Conservation (phyloP, 148 eudicot species). For the Amaranthus cruentus region DNA sequence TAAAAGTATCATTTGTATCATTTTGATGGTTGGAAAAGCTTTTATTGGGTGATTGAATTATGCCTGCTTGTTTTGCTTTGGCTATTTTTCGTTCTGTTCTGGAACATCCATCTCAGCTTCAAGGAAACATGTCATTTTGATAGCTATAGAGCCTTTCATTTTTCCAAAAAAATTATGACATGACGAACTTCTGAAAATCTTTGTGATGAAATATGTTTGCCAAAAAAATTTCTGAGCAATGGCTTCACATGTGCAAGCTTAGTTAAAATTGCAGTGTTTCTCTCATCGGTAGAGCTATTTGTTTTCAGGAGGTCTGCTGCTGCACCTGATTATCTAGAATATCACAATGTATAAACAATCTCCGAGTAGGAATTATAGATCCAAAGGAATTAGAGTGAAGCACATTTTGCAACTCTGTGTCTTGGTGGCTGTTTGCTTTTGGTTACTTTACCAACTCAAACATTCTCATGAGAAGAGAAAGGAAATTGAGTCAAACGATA, state of each 20-base stretch:
- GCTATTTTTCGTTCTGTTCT: background rate
- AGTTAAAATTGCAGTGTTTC: background rate
- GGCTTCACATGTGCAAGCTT: background rate
- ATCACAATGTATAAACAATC: conserved; percentile 62
- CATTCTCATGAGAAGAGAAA: conserved; percentile 79
- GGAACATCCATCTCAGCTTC: background rate
- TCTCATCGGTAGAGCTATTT: background rate
- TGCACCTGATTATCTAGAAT: conserved; percentile 8
- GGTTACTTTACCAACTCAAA: conserved; percentile 92
- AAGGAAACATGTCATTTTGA: background rate
- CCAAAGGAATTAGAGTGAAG: conserved; percentile 66
- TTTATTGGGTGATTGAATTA: background rate
- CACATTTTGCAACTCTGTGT: conserved; percentile 68
- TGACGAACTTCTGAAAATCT: background rate
- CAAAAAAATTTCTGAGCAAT: background rate
- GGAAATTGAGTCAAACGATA: conserved; percentile 52
- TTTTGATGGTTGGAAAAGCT: background rate
- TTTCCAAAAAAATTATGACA: background rate
- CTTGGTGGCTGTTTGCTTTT: conserved; percentile 73
- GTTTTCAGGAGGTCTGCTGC: conserved; percentile 18
- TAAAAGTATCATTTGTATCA: background rate
- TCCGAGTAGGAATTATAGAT: conserved; percentile 65
- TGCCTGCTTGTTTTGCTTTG: background rate
- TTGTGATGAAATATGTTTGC: background rate
- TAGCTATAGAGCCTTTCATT: background rate